A percentile compares a stretch with the other conserved stretches of the same genome.
phyloP scores from a whole-genome alignment of 345 rosid genomes.

The Heritiera fomes region DNA sequence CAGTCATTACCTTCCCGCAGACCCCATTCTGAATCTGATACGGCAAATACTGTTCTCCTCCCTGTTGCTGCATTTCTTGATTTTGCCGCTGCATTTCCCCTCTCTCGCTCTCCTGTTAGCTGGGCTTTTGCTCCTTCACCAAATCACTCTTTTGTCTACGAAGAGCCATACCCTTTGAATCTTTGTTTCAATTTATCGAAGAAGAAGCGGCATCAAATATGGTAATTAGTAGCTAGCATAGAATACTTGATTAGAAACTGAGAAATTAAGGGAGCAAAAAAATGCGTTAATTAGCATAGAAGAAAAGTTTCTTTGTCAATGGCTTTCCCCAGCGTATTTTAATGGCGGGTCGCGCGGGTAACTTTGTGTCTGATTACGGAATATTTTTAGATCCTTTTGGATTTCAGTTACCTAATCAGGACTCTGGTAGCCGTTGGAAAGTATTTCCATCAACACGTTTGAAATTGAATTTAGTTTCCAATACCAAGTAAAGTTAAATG shows the following conservation, averaged over 20 bases:
- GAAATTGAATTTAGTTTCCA: background rate
- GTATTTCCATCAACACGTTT: background rate
- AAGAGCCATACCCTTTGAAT: background rate
- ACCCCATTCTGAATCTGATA: slow-evolving; percentile 18
- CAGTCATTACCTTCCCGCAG: slow-evolving; percentile 59
- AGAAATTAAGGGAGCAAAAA: background rate
- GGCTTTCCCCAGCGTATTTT: background rate
- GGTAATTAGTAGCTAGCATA: background rate
- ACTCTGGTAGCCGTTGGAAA: background rate
- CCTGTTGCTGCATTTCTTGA: background rate
- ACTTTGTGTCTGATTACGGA: background rate
- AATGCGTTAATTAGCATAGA: background rate
- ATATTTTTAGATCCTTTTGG: background rate
- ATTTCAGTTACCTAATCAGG: background rate
- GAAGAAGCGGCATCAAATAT: background rate
- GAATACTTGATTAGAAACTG: background rate
- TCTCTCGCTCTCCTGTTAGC: background rate
- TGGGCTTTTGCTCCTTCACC: background rate
- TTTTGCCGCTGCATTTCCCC: background rate
- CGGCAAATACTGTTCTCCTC: background rate
- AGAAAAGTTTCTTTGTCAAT: background rate
- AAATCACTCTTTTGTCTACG: background rate
- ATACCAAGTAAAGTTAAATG: background rate
- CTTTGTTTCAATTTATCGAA: background rate
- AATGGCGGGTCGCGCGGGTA: slow-evolving; percentile 18